Evolutionary conservation across 441 rosid genomes (phyloP), one percentile per base, ranked within the genome.

Genomic region (Croton laevigatus): DNA sequence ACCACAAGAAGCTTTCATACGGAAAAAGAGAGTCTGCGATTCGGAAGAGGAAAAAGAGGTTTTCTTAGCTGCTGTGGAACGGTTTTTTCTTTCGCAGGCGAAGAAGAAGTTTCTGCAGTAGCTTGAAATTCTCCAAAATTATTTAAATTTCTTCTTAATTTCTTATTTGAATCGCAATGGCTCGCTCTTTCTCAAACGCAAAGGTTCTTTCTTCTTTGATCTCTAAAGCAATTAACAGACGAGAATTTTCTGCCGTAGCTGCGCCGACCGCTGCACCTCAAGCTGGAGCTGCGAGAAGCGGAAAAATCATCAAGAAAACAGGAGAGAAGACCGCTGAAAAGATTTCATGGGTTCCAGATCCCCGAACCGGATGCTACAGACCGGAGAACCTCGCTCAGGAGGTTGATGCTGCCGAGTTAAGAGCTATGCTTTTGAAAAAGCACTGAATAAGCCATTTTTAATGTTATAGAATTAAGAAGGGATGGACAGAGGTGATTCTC

Each of bases 311-410:
- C 78, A 90, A 86, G 82, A 91, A 83, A 70, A 62, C 83, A 22
- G 84, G 73, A 75, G 88, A 83, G 78, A 90, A 79, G 65, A 54
- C 88, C 8, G 69, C 77, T 40, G 83, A 83, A 76, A 84, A 86
- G 73, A 90, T 82, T 5, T 53, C 88, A 27, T 94, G 97, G 97
- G 81, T 85, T 10, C 98, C 98, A 0, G 97, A 94, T 66, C 97
- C 98, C 7, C 84, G 85, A 36, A 94, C 98, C 66, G 97, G 98
- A 17, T 82, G 70, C 79, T 94, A 91, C 84, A 85, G 94, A 69
- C 98, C 98, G 0, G 95, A 87, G 69, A 87, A 86, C 73, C 75
- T 69, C 19, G 75, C 83, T 17, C 73, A 88, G 17, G 97, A 87
- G 76, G 77, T 89, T 64, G 93, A 90, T 68, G 88, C 75, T 12